Evolutionary conservation across 257 asterid species (phyloP).

Genomic region (Jacaranda copaia): DNA sequence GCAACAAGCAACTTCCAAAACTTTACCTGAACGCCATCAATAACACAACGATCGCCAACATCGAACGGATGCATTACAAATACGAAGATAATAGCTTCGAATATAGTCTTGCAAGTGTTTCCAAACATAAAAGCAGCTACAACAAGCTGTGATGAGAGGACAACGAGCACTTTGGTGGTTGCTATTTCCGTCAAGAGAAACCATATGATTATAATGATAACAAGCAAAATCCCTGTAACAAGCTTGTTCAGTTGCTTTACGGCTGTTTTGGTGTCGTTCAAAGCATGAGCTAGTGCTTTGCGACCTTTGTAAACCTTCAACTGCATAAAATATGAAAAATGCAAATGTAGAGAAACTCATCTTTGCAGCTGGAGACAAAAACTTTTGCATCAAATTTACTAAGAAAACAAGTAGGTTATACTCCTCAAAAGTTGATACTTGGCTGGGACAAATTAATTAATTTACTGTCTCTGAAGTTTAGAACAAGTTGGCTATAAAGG

Average conservation of each 20-base stretch:
- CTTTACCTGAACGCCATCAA: conserved; percentile 63
- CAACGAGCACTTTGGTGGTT: conserved; percentile 58
- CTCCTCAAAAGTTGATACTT: background rate
- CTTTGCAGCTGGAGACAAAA: background rate
- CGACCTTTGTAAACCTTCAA: conserved; percentile 88
- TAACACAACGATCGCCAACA: conserved; percentile 67
- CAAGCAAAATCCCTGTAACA: conserved; percentile 47
- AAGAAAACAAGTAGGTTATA: too few relatives aligned
- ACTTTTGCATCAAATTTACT: too few relatives aligned
- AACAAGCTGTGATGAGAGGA: conserved; percentile 65
- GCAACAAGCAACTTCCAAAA: conserved; percentile 13
- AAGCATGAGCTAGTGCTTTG: conserved; percentile 86
- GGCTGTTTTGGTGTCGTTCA: conserved; percentile 70
- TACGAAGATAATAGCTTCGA: conserved; percentile 66
- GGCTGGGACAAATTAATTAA: background rate
- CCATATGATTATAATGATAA: conserved; percentile 52
- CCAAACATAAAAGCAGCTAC: conserved; percentile 68
- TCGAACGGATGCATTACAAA: conserved; percentile 76
- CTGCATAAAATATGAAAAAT: conserved; percentile 50
- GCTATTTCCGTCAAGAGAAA: conserved; percentile 65
- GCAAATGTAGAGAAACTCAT: conserved; percentile 3
- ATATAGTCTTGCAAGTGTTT: conserved; percentile 71
- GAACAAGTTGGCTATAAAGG: background rate
- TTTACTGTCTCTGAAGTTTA: background rate
- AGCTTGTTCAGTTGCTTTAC: conserved; percentile 64